These are phyloP conservation scores for Aspergillus fumigatiaffinis DNA, from an alignment of 2,329 filamentous ascomycete genomes.

Conservation along the genomic window DNA sequence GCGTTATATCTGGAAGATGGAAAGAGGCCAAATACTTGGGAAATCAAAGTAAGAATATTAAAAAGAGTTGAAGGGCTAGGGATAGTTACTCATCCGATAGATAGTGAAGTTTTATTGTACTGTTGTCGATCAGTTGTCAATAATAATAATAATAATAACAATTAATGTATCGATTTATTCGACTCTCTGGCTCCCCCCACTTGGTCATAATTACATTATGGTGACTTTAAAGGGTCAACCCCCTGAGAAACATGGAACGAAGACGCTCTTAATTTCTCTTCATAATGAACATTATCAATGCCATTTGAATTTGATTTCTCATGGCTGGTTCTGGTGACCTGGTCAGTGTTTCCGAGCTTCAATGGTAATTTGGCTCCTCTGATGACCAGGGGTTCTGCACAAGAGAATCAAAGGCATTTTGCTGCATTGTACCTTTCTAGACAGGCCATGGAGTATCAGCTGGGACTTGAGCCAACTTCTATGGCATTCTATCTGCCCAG, in stretches of 20 bases:
- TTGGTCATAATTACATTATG: constrained; percentile 10
- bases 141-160: background rate
- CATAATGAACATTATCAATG: background rate
- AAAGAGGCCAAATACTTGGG: too few relatives aligned
- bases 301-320: background rate
- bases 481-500: constrained; percentile 16
- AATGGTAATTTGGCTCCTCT: background rate
- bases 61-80: too few relatives aligned
- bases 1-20: too few relatives aligned
- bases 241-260: background rate
- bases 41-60: too few relatives aligned
- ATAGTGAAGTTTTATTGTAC: background rate
- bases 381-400: background rate
- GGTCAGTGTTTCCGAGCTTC: background rate
- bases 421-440: background rate
- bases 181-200: constrained; percentile 14
- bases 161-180: background rate
- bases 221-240: background rate
- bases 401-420: background rate
- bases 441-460: background rate
- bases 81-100: too few relatives aligned
- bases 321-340: background rate
- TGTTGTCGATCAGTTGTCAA: constrained; percentile 14
- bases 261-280: background rate
- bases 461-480: constrained; percentile 4